Evolutionary conservation across 2,329 filamentous ascomycete species (phyloP).

Genomic region (Ophiocordyceps camponoti-rufipedis): DNA sequence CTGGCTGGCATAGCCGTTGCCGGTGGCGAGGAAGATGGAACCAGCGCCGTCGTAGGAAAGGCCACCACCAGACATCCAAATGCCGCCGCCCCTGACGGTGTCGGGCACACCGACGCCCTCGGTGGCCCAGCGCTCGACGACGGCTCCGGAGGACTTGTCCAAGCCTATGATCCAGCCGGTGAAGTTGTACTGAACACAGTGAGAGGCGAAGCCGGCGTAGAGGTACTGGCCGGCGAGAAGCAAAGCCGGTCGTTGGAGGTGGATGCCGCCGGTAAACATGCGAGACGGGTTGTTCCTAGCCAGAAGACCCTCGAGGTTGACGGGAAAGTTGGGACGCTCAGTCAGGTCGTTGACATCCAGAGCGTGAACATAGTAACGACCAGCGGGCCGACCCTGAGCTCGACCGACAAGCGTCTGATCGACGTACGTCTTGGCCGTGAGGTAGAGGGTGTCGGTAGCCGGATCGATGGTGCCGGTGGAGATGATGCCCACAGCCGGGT

Average conservation of each 20-base stretch:
- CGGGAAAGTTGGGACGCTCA: constrained; percentile 23
- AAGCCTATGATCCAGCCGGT: constrained; percentile 32
- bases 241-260: constrained; percentile 31
- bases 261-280: constrained; percentile 32
- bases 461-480: constrained; percentile 41
- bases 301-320: constrained; percentile 25
- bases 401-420: constrained; percentile 11
- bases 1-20: constrained; percentile 23
- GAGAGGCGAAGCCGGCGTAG: constrained; percentile 34
- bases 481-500: constrained; percentile 32
- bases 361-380: constrained; percentile 19
- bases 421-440: constrained; percentile 23
- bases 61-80: constrained; percentile 23
- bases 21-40: constrained; percentile 19
- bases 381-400: constrained; percentile 14
- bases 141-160: constrained; percentile 20
- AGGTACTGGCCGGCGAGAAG: constrained; percentile 25
- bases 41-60: constrained; percentile 19
- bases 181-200: constrained; percentile 38
- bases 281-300: constrained; percentile 26
- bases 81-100: constrained; percentile 21
- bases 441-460: constrained; percentile 29
- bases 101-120: constrained; percentile 19
- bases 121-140: constrained; percentile 21
- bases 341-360: constrained; percentile 18